Base-by-base conservation (phyloP, 352 stramenopile genomes). In the Globisporangium cylindrosporum region DNA sequence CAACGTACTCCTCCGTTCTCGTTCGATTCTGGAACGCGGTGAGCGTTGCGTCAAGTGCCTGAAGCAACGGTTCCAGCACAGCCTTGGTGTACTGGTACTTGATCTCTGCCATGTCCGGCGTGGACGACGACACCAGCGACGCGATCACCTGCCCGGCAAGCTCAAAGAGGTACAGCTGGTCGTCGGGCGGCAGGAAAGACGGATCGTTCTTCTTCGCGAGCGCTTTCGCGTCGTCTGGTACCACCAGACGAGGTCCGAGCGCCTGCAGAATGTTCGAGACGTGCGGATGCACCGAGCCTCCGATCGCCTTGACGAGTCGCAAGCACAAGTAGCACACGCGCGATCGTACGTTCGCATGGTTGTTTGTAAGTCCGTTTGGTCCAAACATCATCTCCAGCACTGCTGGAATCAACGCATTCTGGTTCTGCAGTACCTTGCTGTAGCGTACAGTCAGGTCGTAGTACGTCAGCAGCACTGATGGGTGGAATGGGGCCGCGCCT, bases 91-190 rank as follows among this genome's bases (percentile, higher is more conserved):
- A 95, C 60, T 88, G 76, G 66, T 86, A 90, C 72, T 93, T 95
- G 38, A 87, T 76, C 24, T 86, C 76, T 66, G 90, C 80, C 41
- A 76, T 73, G 36, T 84, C 76, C 0, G 70, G 65, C 5, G 68
- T 59, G 6, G 68, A 66, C 22, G 63, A 68, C 7, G 64, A 56
- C 7, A 76, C 71, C 10, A 94, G 75, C 41, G 81, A 87, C 48
- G 86, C 82, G 43, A 97, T 92, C 32, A 97, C 81, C 49, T 95
- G 84, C 5, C 89, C 89, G 5, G 88, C 82, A 1, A 95, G 76
- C 69, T 97, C 88, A 65, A 95, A 97, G 15, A 97, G 74, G 67
- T 95, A 95, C 43, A 95, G 62, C 64, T 93, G 87, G 62, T 95
- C 88, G 34, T 93, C 85, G 54, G 85, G 82, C 0, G 82, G 76